A percentile compares a stretch with the other conserved stretches of the same genome.
Conservation (phyloP, 208 protist species). For the Acanthamoeba sp. region DNA sequence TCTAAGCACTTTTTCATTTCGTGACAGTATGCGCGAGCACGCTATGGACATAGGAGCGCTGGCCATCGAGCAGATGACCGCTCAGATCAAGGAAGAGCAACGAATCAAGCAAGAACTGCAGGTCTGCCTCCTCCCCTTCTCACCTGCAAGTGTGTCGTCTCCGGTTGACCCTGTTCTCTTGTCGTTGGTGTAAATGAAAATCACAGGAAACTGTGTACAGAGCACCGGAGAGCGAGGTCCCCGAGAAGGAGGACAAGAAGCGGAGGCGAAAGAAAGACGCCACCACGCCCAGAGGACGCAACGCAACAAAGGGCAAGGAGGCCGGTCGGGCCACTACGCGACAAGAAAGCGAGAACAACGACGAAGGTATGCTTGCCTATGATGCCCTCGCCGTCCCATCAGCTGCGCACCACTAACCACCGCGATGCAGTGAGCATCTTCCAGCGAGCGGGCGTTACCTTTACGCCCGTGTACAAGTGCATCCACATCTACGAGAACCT, state of each 20-base stretch:
- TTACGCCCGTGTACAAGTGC: constrained; percentile 25
- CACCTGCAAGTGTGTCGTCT: no score
- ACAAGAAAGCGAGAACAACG: background rate
- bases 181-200: no score
- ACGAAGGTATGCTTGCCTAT: background rate
- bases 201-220: background rate
- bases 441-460: background rate
- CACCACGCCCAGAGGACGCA: background rate
- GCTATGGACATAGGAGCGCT: background rate
- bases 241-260: background rate
- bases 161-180: no score
- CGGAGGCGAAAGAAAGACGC: background rate
- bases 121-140: no score
- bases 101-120: constrained; percentile 5
- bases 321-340: background rate
- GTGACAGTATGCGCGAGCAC: constrained; percentile 8
- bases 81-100: background rate
- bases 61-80: constrained; percentile 15
- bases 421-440: background rate
- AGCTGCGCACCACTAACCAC: no score
- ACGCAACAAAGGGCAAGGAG: background rate
- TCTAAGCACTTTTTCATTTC: background rate
- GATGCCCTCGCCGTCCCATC: background rate
- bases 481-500: constrained; percentile 33
- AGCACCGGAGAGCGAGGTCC: background rate